Base-by-base conservation (phyloP, 768 basidiomycete genomes). In the Russula sp. region DNA sequence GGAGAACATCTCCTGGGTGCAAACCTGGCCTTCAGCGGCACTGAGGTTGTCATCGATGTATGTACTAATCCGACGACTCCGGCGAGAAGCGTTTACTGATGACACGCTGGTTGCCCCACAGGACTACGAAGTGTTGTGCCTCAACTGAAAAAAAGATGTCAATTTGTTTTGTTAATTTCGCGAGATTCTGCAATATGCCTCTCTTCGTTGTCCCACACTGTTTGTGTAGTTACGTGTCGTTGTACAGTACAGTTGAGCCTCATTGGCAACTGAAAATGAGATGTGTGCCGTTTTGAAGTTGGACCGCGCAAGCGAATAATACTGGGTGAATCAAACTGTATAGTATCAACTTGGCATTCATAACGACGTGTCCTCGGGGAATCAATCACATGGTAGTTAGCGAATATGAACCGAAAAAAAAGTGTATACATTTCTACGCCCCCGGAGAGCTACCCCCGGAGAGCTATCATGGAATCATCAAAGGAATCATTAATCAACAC, bases 21-120 rank as follows among this genome's bases (percentile, higher is more conserved):
- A 77, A 73, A 38, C 66, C 82, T 89, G 56, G 79, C 86, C 3
- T 83, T 80, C 60, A 80, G 75, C 54, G 73, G 77, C 24, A 76
- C 71, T 7, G 86, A 88, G 77, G 79, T 82, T 71, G 74, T 78
- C 48, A 71, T 85, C 38, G 76, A 79, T 72, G 85, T 84, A 54
- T 57, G 76, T 71, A 42, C 20, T 10, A 20, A 16, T 32, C 28
- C 4, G 28, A 22, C 52, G 20, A 5, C 7, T 18, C 63, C 34
- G n/a, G 10, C 26, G 16, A 55, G 52, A 42, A 48, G 26, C 58
- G 24, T 52, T 20, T 40, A 40, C 48, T 52, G 30, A 34, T 52
- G 30, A 34, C 42, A 28, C 6, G 26, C 28, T 51, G 6, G 8
- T 13, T 30, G 6, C 56, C 11, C n/a, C 26, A 6, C 58, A 80